Evolutionary conservation across 495 filamentous ascomycete genomes (phyloP), one percentile per base, ranked within the genome.

Genomic region (Penicillium silybi): DNA sequence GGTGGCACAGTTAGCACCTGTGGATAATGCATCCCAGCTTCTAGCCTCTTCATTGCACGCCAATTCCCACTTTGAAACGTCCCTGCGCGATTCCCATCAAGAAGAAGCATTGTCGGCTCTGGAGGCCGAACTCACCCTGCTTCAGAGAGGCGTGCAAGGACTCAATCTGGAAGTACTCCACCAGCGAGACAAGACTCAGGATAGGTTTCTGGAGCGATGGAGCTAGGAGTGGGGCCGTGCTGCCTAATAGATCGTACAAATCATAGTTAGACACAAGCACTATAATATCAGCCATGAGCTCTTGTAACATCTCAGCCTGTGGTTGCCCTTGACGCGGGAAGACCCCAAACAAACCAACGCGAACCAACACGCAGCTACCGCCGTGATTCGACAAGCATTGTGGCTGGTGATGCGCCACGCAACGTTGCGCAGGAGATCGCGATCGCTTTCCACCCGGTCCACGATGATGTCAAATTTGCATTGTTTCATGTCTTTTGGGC

Each of bases 111-210:
- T 77, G 32, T 45, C 48, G 15, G 53, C 48, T 15, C 60, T 76
- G 32, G 70, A 74, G 48, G 41, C 34, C 8, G 58, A 65, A 43
- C 49, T 77, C 22, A 42, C 42, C 6, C 34, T 39, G 13, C 56
- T 77, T 20, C 67, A 71, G 46, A 66, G 64, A 43, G 68, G 67
- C 3, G 54, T 75, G 7, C 57, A 69, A 52, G 49, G 56, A 19
- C 48, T 77, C 17, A 56, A 77, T 27, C 23, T 70, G 44, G 65
- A 67, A 44, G 55, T 69, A 46, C 53, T 77, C 25, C 61, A 69
- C 41, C 68, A 67, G 37, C 67, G 66, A 7, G 67, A 74, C 46
- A 59, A 57, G 35, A 41, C 39, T 15, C 67, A 59, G 29, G 70
- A 66, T 7, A 63, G 44, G 20, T 67, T 75, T 25, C 23, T 75